phyloP scores from a whole-genome alignment of 768 basidiomycete genomes.

The Boletus vinaceobasis region DNA sequence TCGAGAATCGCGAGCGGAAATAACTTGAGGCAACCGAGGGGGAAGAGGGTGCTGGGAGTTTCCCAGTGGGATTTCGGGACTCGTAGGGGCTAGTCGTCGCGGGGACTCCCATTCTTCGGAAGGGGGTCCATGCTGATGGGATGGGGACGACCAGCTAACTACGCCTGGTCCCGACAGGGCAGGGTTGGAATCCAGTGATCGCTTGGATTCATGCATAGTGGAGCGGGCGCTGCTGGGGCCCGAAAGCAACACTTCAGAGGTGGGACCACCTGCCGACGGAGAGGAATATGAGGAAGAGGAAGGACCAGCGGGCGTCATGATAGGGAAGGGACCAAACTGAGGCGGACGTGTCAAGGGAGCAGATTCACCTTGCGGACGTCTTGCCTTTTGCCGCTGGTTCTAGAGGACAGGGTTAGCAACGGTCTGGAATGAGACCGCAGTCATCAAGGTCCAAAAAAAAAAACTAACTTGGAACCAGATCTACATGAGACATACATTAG shows the following conservation, averaged over 20 bases:
- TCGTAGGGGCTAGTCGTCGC: slow-evolving; percentile 7
- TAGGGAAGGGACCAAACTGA: slow-evolving; percentile 63
- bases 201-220: slow-evolving; percentile 11
- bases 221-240: slow-evolving; percentile 14
- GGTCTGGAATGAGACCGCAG: not conserved
- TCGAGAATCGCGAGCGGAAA: slow-evolving; percentile 12
- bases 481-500: slow-evolving; percentile 36
- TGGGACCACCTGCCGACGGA: not conserved
- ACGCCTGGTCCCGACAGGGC: slow-evolving; percentile 56
- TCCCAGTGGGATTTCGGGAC: slow-evolving; percentile 5
- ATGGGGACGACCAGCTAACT: slow-evolving; percentile 35
- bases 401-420: slow-evolving; percentile 28
- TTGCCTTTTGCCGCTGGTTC: slow-evolving; percentile 88
- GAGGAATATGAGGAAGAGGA: slow-evolving; percentile 19
- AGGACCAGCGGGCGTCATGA: slow-evolving; percentile 35
- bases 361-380: slow-evolving; percentile 66
- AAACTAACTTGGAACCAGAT: slow-evolving; percentile 81
- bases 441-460: not conserved
- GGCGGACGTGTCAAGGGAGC: slow-evolving; percentile 50
- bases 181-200: slow-evolving; percentile 35
- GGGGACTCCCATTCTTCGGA: slow-evolving; percentile 22
- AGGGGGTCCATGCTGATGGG: slow-evolving; percentile 11
- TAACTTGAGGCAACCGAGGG: slow-evolving; percentile 8
- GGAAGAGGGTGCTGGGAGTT: slow-evolving; percentile 1
- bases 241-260: slow-evolving; percentile 12